These are phyloP conservation scores for Geranomyces variabilis DNA, from an alignment of 192 early-diverging fungal species.

Conservation along the genomic window DNA sequence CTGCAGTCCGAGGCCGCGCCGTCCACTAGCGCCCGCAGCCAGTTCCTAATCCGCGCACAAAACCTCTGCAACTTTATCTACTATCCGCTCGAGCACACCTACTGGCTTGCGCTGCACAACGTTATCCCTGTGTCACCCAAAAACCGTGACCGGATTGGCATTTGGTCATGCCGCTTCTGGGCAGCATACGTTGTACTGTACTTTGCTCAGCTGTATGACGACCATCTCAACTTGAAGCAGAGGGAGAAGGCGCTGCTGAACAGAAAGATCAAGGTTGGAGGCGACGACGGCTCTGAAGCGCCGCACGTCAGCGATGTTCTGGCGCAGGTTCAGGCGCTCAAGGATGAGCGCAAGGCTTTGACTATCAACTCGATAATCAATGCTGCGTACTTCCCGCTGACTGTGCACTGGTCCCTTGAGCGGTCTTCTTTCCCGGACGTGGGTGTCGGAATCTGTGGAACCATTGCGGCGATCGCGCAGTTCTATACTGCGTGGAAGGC, in stretches of 20 bases:
- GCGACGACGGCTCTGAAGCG: slow-evolving; percentile 54
- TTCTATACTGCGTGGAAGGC: too few species aligned
- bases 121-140: slow-evolving; percentile 76
- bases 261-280: slow-evolving; percentile 15
- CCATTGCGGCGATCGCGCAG: slow-evolving; percentile 79
- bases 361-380: slow-evolving; percentile 82
- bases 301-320: not conserved
- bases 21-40: slow-evolving; percentile 62
- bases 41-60: slow-evolving; percentile 80
- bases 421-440: slow-evolving; percentile 85
- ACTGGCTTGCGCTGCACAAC: slow-evolving; percentile 89
- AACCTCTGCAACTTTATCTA: slow-evolving; percentile 85
- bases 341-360: slow-evolving; percentile 69
- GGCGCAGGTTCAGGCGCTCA: slow-evolving; percentile 34
- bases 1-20: slow-evolving; percentile 70
- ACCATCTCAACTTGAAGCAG: slow-evolving; percentile 38
- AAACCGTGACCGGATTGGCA: slow-evolving; percentile 74
- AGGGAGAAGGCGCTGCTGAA: slow-evolving; percentile 29
- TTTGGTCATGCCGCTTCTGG: slow-evolving; percentile 98
- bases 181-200: slow-evolving; percentile 79
- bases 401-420: slow-evolving; percentile 89
- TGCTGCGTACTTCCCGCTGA: slow-evolving; percentile 89
- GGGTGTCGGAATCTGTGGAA: slow-evolving; percentile 78
- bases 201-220: slow-evolving; percentile 80
- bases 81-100: slow-evolving; percentile 96